Percentiles rank a stretch among this genome's conserved stretches.
Evolutionary conservation across 169 alveolate genomes (phyloP).

Genomic region (Plasmodium sp.): DNA sequence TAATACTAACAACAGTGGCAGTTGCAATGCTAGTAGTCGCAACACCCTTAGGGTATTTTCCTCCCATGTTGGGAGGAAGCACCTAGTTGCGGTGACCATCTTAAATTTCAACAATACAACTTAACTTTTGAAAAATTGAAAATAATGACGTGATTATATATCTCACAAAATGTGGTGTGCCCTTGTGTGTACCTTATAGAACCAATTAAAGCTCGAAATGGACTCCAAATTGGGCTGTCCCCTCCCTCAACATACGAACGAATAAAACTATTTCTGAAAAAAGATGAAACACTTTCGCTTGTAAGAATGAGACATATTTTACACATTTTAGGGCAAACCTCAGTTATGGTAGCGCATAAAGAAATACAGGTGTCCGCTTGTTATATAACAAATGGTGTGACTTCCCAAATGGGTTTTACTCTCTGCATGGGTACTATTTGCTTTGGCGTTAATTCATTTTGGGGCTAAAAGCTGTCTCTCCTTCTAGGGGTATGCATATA

Average conservation of each 20-base stretch:
- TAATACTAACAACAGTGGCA: neutral
- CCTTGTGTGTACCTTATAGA: neutral
- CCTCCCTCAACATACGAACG: neutral
- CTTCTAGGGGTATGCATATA: neutral
- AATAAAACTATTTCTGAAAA: neutral
- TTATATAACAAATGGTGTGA: neutral
- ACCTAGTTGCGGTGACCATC: neutral
- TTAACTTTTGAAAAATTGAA: neutral
- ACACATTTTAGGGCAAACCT: neutral
- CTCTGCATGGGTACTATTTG: neutral
- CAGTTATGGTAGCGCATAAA: neutral
- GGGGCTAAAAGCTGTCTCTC: neutral
- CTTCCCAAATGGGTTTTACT: neutral
- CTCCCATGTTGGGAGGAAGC: neutral
- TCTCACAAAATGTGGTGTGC: neutral
- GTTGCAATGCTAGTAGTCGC: neutral
- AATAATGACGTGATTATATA: neutral
- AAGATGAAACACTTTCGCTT: neutral
- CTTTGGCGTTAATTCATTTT: neutral
- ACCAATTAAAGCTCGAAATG: neutral
- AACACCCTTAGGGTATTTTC: neutral
- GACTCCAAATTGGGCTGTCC: neutral
- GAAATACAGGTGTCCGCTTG: neutral
- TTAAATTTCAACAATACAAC: neutral
- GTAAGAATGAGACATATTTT: neutral